Base-by-base conservation (phyloP, 345 rosid species). In the Adansonia digitata region DNA sequence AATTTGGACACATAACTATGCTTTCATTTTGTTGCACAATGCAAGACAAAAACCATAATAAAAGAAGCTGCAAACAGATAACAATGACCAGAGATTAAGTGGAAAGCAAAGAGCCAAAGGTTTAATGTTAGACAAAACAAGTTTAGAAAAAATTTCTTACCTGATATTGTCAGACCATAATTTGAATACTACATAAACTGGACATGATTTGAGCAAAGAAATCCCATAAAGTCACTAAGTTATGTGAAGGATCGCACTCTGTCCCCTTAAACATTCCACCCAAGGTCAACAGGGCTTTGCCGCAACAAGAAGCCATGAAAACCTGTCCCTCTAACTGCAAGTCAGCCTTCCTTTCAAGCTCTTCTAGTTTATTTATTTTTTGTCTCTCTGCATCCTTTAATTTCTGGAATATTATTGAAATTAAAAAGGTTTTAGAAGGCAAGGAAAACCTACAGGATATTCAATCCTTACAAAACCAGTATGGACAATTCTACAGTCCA, bases 231-330 rank as follows among this genome's bases (percentile, higher is more conserved):
- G 53, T 92, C 93, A 65, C 97, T 94, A 86, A 94, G 82, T 89
- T 82, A 60, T 92, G 93, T 0, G 97, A 94, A 10, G 97, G 98
- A 82, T 94, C 98, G 94, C 97, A 94, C 75, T 94, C 90, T 7
- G 98, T 87, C 60, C 97, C 97, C 49, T 82, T 92, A 76, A 94
- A 76, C 88, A 88, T 92, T 56, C 98, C 97, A 45, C 89, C 83
- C 84, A 89, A 83, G 8, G 86, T 80, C 81, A 94, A 75, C 84
- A 94, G 80, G 22, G 78, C 81, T 79, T 97, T 88, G 78, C 97
- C 92, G 97, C 98, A 94, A 48, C 81, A 70, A 3, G 97, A 94
- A 64, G 94, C 97, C 94, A 91, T 83, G 4, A 94, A 92, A 77
- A 94, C 88, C 87, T 92, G 97, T 78, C 97, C 92, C 79, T 92